Evolutionary conservation across 2,329 filamentous ascomycete genomes (phyloP), one percentile per base, ranked within the genome.

Genomic region (Fusarium irregulare): DNA sequence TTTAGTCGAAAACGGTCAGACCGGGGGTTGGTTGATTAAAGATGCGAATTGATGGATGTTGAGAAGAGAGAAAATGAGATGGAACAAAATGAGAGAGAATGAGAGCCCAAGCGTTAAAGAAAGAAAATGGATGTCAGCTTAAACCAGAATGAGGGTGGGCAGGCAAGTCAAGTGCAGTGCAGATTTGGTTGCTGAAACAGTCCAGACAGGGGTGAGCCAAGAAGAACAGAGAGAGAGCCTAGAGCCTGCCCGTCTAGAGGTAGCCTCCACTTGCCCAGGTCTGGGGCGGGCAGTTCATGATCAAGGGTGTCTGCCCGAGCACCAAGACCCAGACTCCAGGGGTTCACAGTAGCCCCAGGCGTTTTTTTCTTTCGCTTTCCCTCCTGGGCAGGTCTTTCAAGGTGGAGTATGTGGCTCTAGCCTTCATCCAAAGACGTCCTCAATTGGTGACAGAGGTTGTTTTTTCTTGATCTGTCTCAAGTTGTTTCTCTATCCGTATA

Each of bases 51-150:
- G 50, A 69, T 69, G 47, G 32, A 37, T 42, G 66, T 56, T 68
- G 64, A 71, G 55, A 64, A 50, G 63, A 67, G 56, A 71, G 69
- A 66, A 66, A 69, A 72, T 66, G 55, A 69, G 61, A 69, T 8
- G 56, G 42, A 66, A 56, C 49, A 54, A 68, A 67, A 47, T 45
- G 53, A 54, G 46, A 40, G 55, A 68, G 60, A 68, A 65, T 64
- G 59, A 71, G 64, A 64, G 60, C 58, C 48, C 56, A 60, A 61
- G 59, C 60, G 66, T 66, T 45, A 64, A 66, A 69, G 54, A 51
- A 51, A 51, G 48, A 51, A 51, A 51, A 51, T 40, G 48, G 57
- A 71, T 71, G 68, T 65, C 67, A 68, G 68, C 62, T 65, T 65
- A 45, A 28, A 62, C 48, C 46, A 53, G 55, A 46, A 18, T 44